Evolutionary conservation across 2,329 filamentous ascomycete genomes (phyloP), one percentile per base, ranked within the genome.

Genomic region (Xylaria sp.): DNA sequence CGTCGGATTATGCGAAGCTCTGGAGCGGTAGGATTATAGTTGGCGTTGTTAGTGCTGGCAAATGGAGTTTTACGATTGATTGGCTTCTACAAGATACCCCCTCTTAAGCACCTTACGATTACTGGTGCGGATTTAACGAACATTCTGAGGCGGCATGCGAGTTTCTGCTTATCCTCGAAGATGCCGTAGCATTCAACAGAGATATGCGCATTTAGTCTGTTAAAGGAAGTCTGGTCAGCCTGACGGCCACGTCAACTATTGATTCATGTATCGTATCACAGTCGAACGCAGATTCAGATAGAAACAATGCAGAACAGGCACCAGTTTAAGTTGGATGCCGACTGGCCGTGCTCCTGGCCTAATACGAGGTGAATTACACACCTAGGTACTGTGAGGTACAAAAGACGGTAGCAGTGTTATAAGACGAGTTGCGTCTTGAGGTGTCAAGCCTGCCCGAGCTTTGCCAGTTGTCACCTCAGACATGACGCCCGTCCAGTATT

Each of bases 1-100:
- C 61, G 45, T 53, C 50, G 18, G 39, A 68, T 72, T 13, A 72
- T 72, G 65, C 41, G 34, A 8, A 63, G 30, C 23, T 64, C 48
- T 53, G 41, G 41, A 46, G 50, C 41, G 36, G 60, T 13, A n/a
- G 23, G 60, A 20, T 39, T n/a, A 15, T 67, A 58, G 20, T 57
- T 48, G 28, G 41, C 18, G n/a, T 62, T 60, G n/a, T 62, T 60
- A 58, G 25, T 6, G 48, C 55, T 48, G 32, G 32, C 20, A 32
- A 15, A 36, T 36, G 61, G 45, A 57, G 34, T 65, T 34, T 56
- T 12, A 4, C 25, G 56, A 55, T 52, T 15, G 4, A 43, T 45
- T 61, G 48, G 28, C 46, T 61, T 58, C 58, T 34, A 62, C n/a
- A 43, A 60, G 34, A 67, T 65, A 65, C 56, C 57, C 66, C 62